Conservation (phyloP, 805 yeast species). For the Kuraishia borneana region DNA sequence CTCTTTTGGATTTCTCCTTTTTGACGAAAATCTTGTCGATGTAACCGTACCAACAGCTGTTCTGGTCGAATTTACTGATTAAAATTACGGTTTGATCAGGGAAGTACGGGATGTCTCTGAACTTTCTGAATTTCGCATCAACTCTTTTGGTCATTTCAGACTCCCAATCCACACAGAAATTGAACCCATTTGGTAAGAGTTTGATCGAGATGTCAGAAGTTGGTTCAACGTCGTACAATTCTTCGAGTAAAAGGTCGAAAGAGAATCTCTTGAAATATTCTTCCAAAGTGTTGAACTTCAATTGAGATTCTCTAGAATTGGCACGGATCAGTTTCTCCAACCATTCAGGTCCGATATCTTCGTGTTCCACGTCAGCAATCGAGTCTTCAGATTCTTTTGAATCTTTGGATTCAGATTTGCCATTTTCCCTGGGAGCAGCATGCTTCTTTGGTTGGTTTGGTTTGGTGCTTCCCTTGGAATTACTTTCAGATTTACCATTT, state of each 20-base stretch:
- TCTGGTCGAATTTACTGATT: conserved; percentile 30
- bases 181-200: conserved; percentile 32
- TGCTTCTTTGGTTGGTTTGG: background rate
- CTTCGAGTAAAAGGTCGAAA: conserved; percentile 53
- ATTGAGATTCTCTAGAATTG: conserved; percentile 6
- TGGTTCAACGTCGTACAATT: conserved; percentile 35
- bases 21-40: conserved; percentile 30
- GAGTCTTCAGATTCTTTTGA: background rate
- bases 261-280: conserved; percentile 50
- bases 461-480: background rate
- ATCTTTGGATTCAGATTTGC: background rate
- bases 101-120: conserved; percentile 49
- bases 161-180: conserved; percentile 28
- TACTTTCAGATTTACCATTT: no score
- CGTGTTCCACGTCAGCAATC: background rate
- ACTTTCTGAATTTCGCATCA: conserved; percentile 37
- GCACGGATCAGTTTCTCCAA: background rate
- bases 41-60: conserved; percentile 50
- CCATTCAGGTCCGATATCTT: background rate
- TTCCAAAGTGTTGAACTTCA: conserved; percentile 31
- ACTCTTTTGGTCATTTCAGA: conserved; percentile 38
- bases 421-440: background rate
- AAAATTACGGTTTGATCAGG: conserved; percentile 49
- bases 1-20: conserved; percentile 6
- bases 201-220: conserved; percentile 36